Conservation (phyloP, 1,139 yeast genomes). For the Pichia sp. region DNA sequence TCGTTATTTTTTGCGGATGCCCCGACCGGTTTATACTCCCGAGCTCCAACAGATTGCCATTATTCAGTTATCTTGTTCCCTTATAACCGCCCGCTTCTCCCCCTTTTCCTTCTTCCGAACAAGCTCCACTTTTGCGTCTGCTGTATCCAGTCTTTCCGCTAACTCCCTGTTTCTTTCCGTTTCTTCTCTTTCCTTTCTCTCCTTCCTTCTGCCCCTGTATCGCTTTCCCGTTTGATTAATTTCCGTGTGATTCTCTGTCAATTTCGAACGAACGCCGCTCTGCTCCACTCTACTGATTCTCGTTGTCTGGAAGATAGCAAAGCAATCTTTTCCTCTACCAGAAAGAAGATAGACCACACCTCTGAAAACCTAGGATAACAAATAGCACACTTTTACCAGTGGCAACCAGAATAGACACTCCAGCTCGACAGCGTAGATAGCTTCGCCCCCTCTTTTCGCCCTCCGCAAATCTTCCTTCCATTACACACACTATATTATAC, state of each 20-base stretch:
- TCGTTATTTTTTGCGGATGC: background rate
- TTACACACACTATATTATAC: too few species aligned
- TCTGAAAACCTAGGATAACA: background rate
- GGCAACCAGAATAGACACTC: too few species aligned
- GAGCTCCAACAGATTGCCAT: background rate
- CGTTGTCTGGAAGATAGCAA: background rate
- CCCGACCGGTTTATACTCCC: background rate
- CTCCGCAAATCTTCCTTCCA: too few species aligned
- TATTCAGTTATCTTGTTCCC: background rate
- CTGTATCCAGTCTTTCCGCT: background rate
- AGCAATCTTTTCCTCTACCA: background rate
- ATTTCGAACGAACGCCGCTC: background rate
- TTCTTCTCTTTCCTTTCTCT: background rate
- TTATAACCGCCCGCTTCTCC: background rate
- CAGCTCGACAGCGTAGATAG: too few species aligned
- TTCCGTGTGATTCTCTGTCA: background rate
- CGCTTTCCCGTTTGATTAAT: background rate
- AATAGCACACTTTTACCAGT: background rate
- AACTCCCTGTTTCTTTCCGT: background rate
- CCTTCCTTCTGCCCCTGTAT: background rate
- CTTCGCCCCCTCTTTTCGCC: too few species aligned
- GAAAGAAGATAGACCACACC: background rate
- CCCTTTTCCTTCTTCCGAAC: background rate
- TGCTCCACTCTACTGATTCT: background rate
- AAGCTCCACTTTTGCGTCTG: too few species aligned